phyloP scores from a whole-genome alignment of 768 basidiomycete species.

The Psilocybe azurescens region DNA sequence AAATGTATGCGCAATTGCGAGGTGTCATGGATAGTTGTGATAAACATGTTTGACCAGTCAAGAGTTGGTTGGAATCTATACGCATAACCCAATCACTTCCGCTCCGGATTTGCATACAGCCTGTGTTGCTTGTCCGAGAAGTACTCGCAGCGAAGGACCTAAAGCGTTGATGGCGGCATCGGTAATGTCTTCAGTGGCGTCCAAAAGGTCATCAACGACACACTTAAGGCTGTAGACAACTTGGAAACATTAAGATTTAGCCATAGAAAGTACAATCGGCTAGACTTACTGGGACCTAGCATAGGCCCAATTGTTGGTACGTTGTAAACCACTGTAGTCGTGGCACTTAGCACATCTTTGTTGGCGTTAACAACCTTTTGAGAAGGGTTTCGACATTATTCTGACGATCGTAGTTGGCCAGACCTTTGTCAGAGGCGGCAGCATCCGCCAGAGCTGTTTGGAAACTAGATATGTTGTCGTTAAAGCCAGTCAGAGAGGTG shows the following conservation, averaged over 20 bases:
- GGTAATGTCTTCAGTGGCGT: conserved; percentile 51
- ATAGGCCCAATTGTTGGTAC: conserved; percentile 54
- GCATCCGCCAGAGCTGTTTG: conserved; percentile 36
- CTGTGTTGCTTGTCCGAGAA: conserved; percentile 33
- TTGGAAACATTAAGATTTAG: conserved; percentile 26
- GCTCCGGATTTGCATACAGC: conserved; percentile 31
- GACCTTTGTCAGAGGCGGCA: conserved; percentile 52
- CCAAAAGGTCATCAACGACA: conserved; percentile 53
- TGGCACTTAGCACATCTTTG: conserved; percentile 48
- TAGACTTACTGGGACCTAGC: conserved; percentile 58
- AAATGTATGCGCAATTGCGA: conserved; percentile 33
- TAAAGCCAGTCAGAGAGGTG: conserved; percentile 40
- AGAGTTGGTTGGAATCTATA: conserved; percentile 25
- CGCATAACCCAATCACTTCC: conserved; percentile 36
- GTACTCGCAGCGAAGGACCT: conserved; percentile 36
- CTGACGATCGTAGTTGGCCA: conserved; percentile 52
- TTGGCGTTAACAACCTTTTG: conserved; percentile 52
- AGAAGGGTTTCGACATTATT: conserved; percentile 52
- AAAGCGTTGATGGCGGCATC: conserved; percentile 52
- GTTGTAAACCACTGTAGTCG: conserved; percentile 36
- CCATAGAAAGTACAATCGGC: neutral
- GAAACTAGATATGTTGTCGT: conserved; percentile 35
- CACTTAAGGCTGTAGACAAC: conserved; percentile 70
- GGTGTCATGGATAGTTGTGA: conserved; percentile 27
- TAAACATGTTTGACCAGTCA: conserved; percentile 26